phyloP scores from a whole-genome alignment of 1,284 basidiomycete genomes.

The Heterobasidion irregulare region DNA sequence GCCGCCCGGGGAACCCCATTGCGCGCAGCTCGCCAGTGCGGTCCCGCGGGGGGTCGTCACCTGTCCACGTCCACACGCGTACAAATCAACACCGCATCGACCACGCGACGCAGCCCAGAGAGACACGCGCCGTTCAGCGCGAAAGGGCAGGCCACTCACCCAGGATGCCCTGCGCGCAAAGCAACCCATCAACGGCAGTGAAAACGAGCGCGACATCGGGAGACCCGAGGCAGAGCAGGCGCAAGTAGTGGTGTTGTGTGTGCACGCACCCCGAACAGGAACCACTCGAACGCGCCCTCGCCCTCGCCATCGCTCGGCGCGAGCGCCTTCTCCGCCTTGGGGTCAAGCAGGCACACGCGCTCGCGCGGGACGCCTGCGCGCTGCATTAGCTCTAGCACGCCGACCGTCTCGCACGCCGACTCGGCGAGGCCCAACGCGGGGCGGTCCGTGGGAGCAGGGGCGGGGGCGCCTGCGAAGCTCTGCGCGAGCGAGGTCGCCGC shows the following conservation, averaged over 20 bases:
- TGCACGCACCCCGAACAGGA: conserved; percentile 71
- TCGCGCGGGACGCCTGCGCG: conserved; percentile 38
- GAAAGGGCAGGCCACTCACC: conserved; percentile 23
- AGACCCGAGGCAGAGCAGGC: neutral
- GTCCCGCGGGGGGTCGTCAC: conserved; percentile 88
- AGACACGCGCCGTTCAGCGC: no score
- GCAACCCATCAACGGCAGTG: neutral
- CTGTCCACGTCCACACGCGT: conserved; percentile 23
- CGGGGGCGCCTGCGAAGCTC: conserved; percentile 23
- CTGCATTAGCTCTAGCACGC: conserved; percentile 62
- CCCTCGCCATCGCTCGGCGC: conserved; percentile 69
- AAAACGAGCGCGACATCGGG: neutral
- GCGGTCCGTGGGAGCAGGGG: neutral
- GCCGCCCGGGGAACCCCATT: conserved; percentile 80
- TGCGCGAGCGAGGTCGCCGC: conserved; percentile 55
- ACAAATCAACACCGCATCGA: neutral
- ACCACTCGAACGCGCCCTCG: conserved; percentile 69
- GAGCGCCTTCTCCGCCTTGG: conserved; percentile 65
- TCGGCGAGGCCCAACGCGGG: conserved; percentile 24
- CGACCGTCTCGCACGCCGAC: conserved; percentile 50
- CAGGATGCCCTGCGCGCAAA: conserved; percentile 27
- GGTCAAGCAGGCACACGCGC: conserved; percentile 83
- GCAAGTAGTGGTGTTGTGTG: no score
- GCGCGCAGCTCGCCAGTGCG: conserved; percentile 81
- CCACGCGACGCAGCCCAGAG: neutral